Base-by-base conservation (phyloP, 345 rosid genomes). In the Eucalyptus fibrosa region DNA sequence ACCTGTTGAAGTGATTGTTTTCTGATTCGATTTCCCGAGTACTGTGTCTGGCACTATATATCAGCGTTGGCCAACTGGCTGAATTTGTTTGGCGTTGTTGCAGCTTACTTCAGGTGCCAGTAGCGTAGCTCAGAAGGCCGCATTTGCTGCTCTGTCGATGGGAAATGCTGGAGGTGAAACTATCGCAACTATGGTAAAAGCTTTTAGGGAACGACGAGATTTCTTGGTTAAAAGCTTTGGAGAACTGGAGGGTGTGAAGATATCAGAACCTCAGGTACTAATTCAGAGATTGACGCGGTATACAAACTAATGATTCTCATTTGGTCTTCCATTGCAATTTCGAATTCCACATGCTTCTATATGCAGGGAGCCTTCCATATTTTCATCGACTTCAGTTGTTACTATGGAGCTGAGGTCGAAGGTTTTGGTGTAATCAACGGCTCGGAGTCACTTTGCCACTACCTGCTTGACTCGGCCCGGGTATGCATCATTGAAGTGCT, bases 311-410 rank as follows among this genome's bases (percentile, higher is more conserved):
- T 65, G 34, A 65, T 65, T 60, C 67, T 60, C 67, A 6, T 12
- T 60, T 60, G 67, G 67, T 60, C 32, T 60, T 60, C 67, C 67
- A 69, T 49, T 7, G 26, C 23, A 49, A 16, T 16, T 49, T 42
- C 56, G 56, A 87, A 86, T 18, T 49, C 87, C 45, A 34, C 81
- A 69, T 56, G 55, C 23, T 53, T 88, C 89, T 89, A 85, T 86
- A 45, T 92, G 93, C 94, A 97, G 99, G 99, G 99, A 92, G 99
- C 99, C 60, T 98, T 98, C 91, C 96, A 98, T 92, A 97, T 96
- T 88, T 97, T 98, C 89, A 90, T 95, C 86, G 98, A 98, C 91
- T 93, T 95, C 92, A 98, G 99, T 87, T 91, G 94, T 82, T 98
- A 94, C 93, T 98, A 95, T 44, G 99, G 99, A 91, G 67, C 94